Conservation (phyloP, 1,139 yeast species). For the Kurtzmaniella quercitrusa region DNA sequence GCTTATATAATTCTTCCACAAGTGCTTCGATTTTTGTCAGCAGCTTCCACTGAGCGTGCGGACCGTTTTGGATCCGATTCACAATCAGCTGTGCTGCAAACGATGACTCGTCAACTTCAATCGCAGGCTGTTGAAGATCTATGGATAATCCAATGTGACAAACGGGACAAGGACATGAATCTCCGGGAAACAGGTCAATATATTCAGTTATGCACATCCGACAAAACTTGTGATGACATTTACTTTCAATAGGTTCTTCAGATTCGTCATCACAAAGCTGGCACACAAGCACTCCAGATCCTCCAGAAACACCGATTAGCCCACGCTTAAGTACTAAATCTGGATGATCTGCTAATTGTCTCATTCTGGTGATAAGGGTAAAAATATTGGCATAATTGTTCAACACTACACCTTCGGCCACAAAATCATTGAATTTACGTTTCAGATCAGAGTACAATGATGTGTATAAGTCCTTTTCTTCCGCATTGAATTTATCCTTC, state of each 20-base stretch:
- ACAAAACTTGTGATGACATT: slow-evolving; percentile 91
- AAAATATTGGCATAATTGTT: slow-evolving; percentile 96
- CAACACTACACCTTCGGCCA: slow-evolving; percentile 90
- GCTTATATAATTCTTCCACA: slow-evolving; percentile 84
- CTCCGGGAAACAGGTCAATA: slow-evolving; percentile 75
- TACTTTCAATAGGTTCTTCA: slow-evolving; percentile 92
- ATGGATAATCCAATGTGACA: slow-evolving; percentile 91
- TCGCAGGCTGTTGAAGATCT: slow-evolving; percentile 81
- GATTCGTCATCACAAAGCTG: slow-evolving; percentile 96
- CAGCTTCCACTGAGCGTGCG: slow-evolving; percentile 77
- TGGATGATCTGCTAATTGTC: slow-evolving; percentile 97
- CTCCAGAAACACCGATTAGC: slow-evolving; percentile 29
- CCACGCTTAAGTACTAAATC: slow-evolving; percentile 82
- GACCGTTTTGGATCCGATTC: slow-evolving; percentile 74
- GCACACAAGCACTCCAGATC: slow-evolving; percentile 72
- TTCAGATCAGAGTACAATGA: slow-evolving; percentile 83
- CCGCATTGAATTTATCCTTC: slow-evolving; percentile 83
- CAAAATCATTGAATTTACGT: slow-evolving; percentile 81
- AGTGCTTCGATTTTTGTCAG: slow-evolving; percentile 96
- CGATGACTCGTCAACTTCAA: slow-evolving; percentile 65
- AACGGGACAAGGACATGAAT: slow-evolving; percentile 81
- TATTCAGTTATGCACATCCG: slow-evolving; percentile 89
- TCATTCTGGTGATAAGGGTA: slow-evolving; percentile 92
- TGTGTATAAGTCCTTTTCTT: slow-evolving; percentile 87
- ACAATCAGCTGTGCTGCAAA: slow-evolving; percentile 81